Evolutionary conservation across 371 early-diverging fungal species (phyloP).

Genomic region (Rhizomucor miehei): DNA sequence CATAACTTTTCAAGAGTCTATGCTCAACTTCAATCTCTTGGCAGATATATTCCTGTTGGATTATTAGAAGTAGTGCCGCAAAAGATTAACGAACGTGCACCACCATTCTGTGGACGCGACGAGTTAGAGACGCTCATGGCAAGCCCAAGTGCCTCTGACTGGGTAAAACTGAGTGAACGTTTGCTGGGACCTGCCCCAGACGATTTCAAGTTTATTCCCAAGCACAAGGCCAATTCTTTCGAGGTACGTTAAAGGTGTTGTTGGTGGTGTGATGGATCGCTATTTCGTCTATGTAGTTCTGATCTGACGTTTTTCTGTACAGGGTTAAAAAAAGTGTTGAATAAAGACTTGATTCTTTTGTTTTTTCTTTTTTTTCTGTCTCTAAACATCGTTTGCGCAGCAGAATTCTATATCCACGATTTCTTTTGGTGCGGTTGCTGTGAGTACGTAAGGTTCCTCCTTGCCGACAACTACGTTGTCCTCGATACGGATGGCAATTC

Average conservation of each 20-base stretch:
- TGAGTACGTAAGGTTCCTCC: conserved; percentile 69
- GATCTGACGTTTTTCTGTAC: too few relatives aligned
- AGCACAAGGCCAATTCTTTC: conserved; percentile 90
- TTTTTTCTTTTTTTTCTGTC: neutral
- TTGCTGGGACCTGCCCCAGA: conserved; percentile 83
- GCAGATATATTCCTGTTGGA: conserved; percentile 86
- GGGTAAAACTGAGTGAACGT: conserved; percentile 89
- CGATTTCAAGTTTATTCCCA: conserved; percentile 87
- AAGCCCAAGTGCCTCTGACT: conserved; percentile 74
- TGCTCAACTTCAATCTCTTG: neutral
- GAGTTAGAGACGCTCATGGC: conserved; percentile 96
- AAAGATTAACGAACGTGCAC: conserved; percentile 89
- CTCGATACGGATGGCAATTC: conserved; percentile 95
- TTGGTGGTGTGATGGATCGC: too few relatives aligned
- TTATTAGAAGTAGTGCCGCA: conserved; percentile 89
- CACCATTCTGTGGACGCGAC: conserved; percentile 82
- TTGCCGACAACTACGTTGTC: conserved; percentile 86
- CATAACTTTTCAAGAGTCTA: neutral
- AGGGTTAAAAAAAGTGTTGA: too few relatives aligned
- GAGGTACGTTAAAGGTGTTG: conserved; percentile 28
- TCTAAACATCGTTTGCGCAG: conserved; percentile 26
- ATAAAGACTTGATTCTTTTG: too few relatives aligned
- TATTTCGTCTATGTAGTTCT: too few relatives aligned
- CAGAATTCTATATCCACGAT: conserved; percentile 85
- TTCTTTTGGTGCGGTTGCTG: conserved; percentile 81